phyloP scores from a whole-genome alignment of 805 yeast genomes.

The Saturnispora besseyi region DNA sequence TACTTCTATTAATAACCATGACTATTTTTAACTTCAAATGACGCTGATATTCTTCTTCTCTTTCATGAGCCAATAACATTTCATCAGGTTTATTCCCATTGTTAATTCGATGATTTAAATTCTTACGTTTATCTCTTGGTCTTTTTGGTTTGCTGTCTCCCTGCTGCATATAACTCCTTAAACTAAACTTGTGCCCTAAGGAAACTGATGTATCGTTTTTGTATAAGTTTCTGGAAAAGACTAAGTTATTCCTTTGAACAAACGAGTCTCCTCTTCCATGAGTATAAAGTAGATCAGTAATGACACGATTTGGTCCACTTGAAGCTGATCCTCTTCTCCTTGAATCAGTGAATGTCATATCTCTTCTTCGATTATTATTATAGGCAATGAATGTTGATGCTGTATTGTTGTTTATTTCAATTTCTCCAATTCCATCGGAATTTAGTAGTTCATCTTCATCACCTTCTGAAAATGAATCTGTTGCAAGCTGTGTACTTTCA shows the following conservation, averaged over 20 bases:
- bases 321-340: conserved; percentile 19
- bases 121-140: not conserved
- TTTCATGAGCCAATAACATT: not conserved
- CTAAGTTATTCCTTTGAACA: conserved; percentile 20
- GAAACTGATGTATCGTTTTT: conserved; percentile 15
- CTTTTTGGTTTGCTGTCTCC: not conserved
- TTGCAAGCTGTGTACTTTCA: not conserved
- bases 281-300: conserved; percentile 22
- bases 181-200: conserved; percentile 1
- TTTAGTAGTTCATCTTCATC: conserved; percentile 6
- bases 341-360: conserved; percentile 8
- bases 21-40: conserved; percentile 21
- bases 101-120: not conserved
- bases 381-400: conserved; percentile 11
- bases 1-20: conserved; percentile 24
- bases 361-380: conserved; percentile 14
- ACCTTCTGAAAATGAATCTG: conserved; percentile 11
- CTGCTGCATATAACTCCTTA: not conserved
- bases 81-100: not conserved
- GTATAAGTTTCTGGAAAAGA: conserved; percentile 23
- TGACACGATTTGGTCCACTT: conserved; percentile 25
- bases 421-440: not conserved
- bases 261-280: conserved; percentile 17
- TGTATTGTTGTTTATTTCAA: conserved; percentile 15
- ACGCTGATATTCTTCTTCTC: not conserved